Evolutionary conservation across 2,329 filamentous ascomycete species (phyloP), one percentile per base, ranked within the genome.

Genomic region (Fusarium longipes): DNA sequence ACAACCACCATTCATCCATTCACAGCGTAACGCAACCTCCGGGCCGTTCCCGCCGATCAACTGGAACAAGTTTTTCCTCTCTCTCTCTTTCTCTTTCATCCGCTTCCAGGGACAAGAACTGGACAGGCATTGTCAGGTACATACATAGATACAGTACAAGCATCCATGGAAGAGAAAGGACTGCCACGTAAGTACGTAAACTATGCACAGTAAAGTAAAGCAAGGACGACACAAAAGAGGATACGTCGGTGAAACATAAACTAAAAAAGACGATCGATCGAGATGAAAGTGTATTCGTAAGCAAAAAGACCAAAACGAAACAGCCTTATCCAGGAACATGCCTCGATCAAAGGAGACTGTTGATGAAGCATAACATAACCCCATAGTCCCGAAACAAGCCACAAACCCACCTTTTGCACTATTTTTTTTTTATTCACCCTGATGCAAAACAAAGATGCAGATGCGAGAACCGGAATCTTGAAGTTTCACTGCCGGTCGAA

Each of bases 401-500:
- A 69, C 49, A 51, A 48, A 48, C n/a, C 45, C 22, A 48, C 45
- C n/a, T 15, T 32, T 32, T 32, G 30, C 17, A n/a, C n/a, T n/a
- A n/a, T n/a, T n/a, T n/a, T 48, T 20, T 38, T 32, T 36, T 24
- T 36, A 30, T 51, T 54, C 29, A 62, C 47, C 25, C 35, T 55
- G 57, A 62, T 56, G 57, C 57, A 62, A 54, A 62, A 50, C 24
- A 47, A 57, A 27, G n/a, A 24, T 45, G 29, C 10, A 49, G 35
- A 32, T 48, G 43, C 25, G 30, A 30, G 22, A 45, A 33, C 60
- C 58, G 60, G 60, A 57, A 63, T 50, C 38, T 39, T 63, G 50
- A 43, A 43, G 65, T 68, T 60, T 68, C 65, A 68, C 65, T 68
- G 60, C 65, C 65, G 65, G 65, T 40, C 25, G 35, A 65, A 68